Conservation (phyloP, 768 basidiomycete species). For the Pleurotus cornucopiae region DNA sequence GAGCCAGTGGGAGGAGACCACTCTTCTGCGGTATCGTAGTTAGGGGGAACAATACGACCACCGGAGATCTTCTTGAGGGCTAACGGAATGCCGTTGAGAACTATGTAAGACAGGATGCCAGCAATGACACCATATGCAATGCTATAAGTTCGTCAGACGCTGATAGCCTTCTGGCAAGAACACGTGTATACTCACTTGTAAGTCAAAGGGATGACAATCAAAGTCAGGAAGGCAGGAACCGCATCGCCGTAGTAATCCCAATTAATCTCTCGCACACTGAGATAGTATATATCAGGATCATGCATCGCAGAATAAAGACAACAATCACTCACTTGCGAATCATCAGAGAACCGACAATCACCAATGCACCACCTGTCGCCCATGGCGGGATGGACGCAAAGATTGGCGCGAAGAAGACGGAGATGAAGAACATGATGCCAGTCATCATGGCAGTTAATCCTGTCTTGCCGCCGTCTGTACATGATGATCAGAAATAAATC, state of each 20-base stretch:
- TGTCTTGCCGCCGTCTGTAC: constrained; percentile 79
- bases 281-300: constrained; percentile 3
- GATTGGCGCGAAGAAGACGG: constrained; percentile 84
- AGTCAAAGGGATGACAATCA: constrained; percentile 74
- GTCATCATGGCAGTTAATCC: constrained; percentile 75
- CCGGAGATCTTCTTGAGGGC: constrained; percentile 47
- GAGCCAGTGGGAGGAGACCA: constrained; percentile 74
- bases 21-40: constrained; percentile 58
- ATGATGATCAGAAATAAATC: not conserved
- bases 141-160: constrained; percentile 29
- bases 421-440: constrained; percentile 76
- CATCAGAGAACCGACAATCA: constrained; percentile 88
- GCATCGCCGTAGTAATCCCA: constrained; percentile 87
- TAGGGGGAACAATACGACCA: constrained; percentile 62
- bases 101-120: constrained; percentile 64
- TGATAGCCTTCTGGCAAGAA: constrained; percentile 3
- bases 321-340: constrained; percentile 64
- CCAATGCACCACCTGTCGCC: constrained; percentile 84
- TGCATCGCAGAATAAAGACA: not conserved
- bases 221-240: constrained; percentile 81
- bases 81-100: constrained; percentile 71
- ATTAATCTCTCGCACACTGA: constrained; percentile 76
- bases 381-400: constrained; percentile 84
- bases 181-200: constrained; percentile 54
- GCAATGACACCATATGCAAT: constrained; percentile 89